Evolutionary conservation across 2,329 filamentous ascomycete species (phyloP).

Genomic region (Cryphonectria japonica): DNA sequence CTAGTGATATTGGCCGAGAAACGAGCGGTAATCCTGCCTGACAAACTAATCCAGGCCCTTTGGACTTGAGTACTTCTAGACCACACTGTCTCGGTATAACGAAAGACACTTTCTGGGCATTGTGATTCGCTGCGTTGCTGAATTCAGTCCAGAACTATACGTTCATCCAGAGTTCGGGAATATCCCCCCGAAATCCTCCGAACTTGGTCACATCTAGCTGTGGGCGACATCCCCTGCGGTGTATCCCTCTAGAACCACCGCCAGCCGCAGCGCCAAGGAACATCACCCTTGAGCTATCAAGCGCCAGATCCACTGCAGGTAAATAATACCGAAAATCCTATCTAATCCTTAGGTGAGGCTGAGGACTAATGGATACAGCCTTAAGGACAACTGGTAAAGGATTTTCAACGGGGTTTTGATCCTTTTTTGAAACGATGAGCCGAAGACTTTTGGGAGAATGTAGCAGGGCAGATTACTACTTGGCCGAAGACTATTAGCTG

Average conservation of each 20-base stretch:
- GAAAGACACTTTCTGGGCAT: background rate
- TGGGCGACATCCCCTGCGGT: background rate
- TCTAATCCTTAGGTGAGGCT: background rate
- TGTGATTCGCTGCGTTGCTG: background rate
- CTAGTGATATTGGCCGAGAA: background rate
- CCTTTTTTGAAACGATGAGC: no score
- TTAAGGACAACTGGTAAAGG: background rate
- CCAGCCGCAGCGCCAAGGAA: background rate
- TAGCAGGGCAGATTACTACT: background rate
- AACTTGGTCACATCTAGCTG: background rate
- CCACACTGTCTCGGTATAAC: background rate
- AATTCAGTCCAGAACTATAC: no score
- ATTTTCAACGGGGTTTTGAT: background rate
- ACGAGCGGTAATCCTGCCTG: background rate
- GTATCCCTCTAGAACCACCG: background rate
- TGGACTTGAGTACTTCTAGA: background rate
- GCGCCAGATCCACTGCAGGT: background rate
- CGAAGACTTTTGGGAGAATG: background rate
- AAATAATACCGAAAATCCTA: background rate
- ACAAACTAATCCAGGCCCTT: background rate
- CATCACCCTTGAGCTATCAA: no score
- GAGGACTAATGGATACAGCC: no score
- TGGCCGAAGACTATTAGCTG: background rate
- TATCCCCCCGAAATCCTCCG: background rate
- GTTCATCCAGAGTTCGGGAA: background rate